Conservation (phyloP, 2,329 filamentous ascomycete genomes). For the Colletotrichum coccodes region DNA sequence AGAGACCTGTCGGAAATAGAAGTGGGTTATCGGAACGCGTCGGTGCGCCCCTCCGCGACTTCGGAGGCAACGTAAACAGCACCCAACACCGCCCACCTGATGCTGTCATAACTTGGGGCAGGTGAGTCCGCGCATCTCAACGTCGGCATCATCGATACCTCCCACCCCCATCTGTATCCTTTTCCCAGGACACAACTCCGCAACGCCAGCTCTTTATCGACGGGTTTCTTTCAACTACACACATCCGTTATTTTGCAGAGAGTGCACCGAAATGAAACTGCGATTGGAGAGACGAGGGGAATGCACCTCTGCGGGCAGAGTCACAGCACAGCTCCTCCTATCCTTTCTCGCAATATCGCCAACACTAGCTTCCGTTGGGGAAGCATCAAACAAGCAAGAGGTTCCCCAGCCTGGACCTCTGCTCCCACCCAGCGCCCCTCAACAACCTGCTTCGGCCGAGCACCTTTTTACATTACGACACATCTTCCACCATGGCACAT, state of each 20-base stretch:
- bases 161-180: not conserved
- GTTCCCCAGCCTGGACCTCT: slow-evolving; percentile 52
- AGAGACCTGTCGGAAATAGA: slow-evolving; percentile 5
- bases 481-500: slow-evolving; percentile 90
- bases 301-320: slow-evolving; percentile 69
- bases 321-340: slow-evolving; percentile 71
- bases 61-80: slow-evolving; percentile 29
- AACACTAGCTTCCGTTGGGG: slow-evolving; percentile 49
- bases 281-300: slow-evolving; percentile 10
- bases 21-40: slow-evolving; percentile 11
- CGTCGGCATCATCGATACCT: slow-evolving; percentile 29
- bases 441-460: slow-evolving; percentile 59
- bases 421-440: slow-evolving; percentile 52
- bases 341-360: slow-evolving; percentile 72
- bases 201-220: not conserved
- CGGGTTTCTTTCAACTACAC: not conserved
- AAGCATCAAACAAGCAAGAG: slow-evolving; percentile 48
- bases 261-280: slow-evolving; percentile 7
- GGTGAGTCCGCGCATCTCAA: slow-evolving; percentile 15
- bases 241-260: not conserved
- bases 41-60: slow-evolving; percentile 27
- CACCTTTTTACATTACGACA: slow-evolving; percentile 81
- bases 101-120: slow-evolving; percentile 31
- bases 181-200: not conserved
- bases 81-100: slow-evolving; percentile 27